These are phyloP conservation scores for Ploettnerulaceae sp. DNA, from an alignment of 2,329 filamentous ascomycete genomes.

Conservation along the genomic window DNA sequence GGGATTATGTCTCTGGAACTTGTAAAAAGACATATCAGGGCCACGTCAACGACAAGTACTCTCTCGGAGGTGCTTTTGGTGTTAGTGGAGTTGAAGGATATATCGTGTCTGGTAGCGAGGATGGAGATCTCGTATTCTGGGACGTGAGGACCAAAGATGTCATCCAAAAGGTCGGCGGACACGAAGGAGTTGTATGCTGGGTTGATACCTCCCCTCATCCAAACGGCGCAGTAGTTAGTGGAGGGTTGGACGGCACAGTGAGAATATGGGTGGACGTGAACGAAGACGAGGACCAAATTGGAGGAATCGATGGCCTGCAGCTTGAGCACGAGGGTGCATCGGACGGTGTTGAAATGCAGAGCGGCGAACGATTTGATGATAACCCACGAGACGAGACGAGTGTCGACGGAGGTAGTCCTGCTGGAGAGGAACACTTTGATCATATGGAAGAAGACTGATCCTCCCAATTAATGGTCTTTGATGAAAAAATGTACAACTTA, in stretches of 20 bases:
- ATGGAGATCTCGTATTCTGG: constrained; percentile 82
- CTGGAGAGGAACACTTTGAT: not conserved
- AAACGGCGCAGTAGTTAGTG: constrained; percentile 51
- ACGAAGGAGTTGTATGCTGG: constrained; percentile 59
- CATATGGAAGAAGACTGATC: constrained; percentile 21
- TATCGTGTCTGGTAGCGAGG: constrained; percentile 79
- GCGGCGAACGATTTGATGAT: constrained; percentile 24
- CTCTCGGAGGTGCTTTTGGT: constrained; percentile 80
- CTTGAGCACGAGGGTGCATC: constrained; percentile 13
- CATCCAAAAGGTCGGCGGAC: constrained; percentile 60
- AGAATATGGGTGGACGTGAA: constrained; percentile 52
- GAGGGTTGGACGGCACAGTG: constrained; percentile 57
- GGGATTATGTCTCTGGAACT: constrained; percentile 88
- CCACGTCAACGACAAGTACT: constrained; percentile 78
- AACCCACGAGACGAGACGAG: constrained; percentile 23
- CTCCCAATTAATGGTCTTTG: too few species aligned
- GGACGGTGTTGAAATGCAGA: constrained; percentile 17
- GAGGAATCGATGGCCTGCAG: constrained; percentile 17
- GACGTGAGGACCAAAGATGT: constrained; percentile 82
- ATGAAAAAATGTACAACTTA: too few species aligned
- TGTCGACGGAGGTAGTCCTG: constrained; percentile 3
- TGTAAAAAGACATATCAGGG: constrained; percentile 98
- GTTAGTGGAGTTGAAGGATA: constrained; percentile 55
- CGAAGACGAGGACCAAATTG: constrained; percentile 22
- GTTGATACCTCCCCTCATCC: constrained; percentile 55